Base-by-base conservation (phyloP, 2,329 filamentous ascomycete genomes). In the Venturia pyrina region DNA sequence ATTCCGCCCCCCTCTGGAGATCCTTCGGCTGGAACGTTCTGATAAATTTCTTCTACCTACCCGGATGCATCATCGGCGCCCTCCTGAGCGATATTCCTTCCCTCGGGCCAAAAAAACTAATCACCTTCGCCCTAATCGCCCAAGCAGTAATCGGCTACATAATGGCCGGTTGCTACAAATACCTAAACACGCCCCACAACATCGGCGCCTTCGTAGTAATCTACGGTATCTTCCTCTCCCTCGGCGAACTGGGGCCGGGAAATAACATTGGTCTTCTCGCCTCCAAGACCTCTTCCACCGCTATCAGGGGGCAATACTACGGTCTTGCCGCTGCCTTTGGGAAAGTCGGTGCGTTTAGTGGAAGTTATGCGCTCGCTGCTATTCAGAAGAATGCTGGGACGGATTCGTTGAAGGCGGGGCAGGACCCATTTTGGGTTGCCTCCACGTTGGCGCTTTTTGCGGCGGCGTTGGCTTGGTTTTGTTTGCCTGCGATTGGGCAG, bases 351-450 rank as follows among this genome's bases (percentile, higher is more conserved):
- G 93, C 91, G 2, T 96, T 96, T 70, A 86, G 96, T 10, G 93
- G 93, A 11, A 91, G 89, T 0, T 93, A 90, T 71, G 87, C 95
- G 15, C 91, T 95, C 72, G 88, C 89, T 0, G 84, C 91, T 67
- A 77, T 83, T 24, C 81, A 78, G 66, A 74, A 71, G 37, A 71
- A 72, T 37, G 75, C 74, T 10, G 65, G 46, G 10, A 24, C 21
- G 15, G 32, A 64, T 37, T 37, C 40, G 21, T 28, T 67, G 40
- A 46, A 63, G 24, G 81, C 82, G 5, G 90, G 90, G 0, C 91
- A 96, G 73, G 91, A 96, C 70, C 92, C 92, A 0, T 97, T 96
- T 78, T 96, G 87, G 75, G 90, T 97, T n/a, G 88, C 87, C 1
- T 89, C 87, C 48, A 80, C 84, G 32, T 76, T 96, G 65, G 95